Evolutionary conservation across 2,329 filamentous ascomycete genomes (phyloP), one percentile per base, ranked within the genome.

Genomic region (Calonectria multiphialidica): DNA sequence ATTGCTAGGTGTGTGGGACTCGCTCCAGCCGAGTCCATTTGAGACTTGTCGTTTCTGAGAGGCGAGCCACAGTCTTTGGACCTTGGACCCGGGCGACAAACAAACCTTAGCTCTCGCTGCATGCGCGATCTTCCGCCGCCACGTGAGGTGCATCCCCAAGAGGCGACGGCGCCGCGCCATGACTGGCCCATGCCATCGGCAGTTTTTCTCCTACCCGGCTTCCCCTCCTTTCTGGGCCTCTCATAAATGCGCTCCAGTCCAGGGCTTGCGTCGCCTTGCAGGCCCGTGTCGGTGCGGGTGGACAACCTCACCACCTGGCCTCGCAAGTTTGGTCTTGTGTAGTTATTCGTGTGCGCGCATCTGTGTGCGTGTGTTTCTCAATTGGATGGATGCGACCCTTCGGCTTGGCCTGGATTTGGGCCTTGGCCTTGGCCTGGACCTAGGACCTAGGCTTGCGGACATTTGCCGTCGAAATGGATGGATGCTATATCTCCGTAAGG

Each of bases 101-200:
- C 65, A 78, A 66, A 69, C 76, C 75, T 72, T 71, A 59, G 68
- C 67, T 66, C 73, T 73, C 64, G 78, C 73, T 76, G 74, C 78
- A 81, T 80, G 80, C 78, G 80, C 80, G 80, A 81, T 81, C 80
- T 81, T 82, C 80, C 80, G 79, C 75, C 79, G 77, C 80, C 80
- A 81, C 80, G 80, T 82, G 80, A 82, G 77, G 72, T 70, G 47
- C 72, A 72, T 75, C 75, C 75, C 66, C 57, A 59, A 70, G 62
- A 72, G 65, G 57, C 69, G 68, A 75, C 61, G 50, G 66, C 64
- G 67, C 66, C 69, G 59, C 70, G 63, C 72, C 69, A 62, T 72
- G 57, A 74, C 72, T 77, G 75, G 75, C 67, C 63, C 74, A 72
- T 67, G 63, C 61, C 72, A 68, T 70, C 68, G 70, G 68, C 68